These are phyloP conservation scores for Mortierella antarctica DNA, from an alignment of 192 early-diverging fungal genomes.

Conservation along the genomic window DNA sequence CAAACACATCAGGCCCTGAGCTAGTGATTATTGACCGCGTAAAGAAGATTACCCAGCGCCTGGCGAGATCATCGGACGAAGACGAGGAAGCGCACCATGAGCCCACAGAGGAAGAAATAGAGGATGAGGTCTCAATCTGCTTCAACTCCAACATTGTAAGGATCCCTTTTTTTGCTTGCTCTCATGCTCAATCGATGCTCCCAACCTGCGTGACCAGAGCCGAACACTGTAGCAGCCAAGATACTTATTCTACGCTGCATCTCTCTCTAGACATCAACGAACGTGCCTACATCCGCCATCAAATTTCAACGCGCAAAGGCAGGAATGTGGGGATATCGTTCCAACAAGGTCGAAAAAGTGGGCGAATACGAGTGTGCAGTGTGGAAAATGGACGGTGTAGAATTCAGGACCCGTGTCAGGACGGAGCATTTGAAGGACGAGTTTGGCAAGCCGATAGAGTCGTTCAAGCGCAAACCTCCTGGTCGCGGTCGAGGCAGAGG, in stretches of 20 bases:
- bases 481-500: background rate
- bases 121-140: slow-evolving; percentile 44
- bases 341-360: slow-evolving; percentile 44
- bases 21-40: slow-evolving; percentile 40
- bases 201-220: too few species aligned
- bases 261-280: slow-evolving; percentile 30
- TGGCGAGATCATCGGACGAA: slow-evolving; percentile 35
- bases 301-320: slow-evolving; percentile 45
- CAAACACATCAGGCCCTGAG: slow-evolving; percentile 24
- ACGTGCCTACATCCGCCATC: slow-evolving; percentile 50
- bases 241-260: background rate
- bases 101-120: slow-evolving; percentile 38
- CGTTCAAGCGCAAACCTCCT: background rate
- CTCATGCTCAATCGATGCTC: background rate
- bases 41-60: slow-evolving; percentile 48
- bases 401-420: slow-evolving; percentile 45
- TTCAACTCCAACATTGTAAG: slow-evolving; percentile 47
- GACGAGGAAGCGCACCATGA: slow-evolving; percentile 15
- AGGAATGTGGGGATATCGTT: slow-evolving; percentile 48
- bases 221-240: too few species aligned
- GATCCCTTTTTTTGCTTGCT: background rate
- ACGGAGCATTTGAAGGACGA: slow-evolving; percentile 48
- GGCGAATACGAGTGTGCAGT: slow-evolving; percentile 51
- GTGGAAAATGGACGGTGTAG: slow-evolving; percentile 53
- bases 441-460: slow-evolving; percentile 22